Evolutionary conservation across 768 basidiomycete genomes (phyloP), one percentile per base, ranked within the genome.

Genomic region (Auriscalpium vulgare): DNA sequence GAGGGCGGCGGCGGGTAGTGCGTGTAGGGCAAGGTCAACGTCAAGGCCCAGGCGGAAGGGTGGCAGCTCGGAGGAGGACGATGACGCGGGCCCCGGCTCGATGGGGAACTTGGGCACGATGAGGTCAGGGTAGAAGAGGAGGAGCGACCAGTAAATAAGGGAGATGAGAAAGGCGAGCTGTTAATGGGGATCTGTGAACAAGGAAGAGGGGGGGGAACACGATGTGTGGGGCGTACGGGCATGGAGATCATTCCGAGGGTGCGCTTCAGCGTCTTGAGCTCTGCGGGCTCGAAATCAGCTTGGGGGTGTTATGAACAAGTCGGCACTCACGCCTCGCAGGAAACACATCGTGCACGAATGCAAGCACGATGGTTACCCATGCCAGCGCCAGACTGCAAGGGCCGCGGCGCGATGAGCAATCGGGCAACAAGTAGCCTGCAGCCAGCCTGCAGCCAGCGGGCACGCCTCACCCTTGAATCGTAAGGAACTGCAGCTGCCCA

Each of bases 401-500:
- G 13, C 36, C 29, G 21, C 9, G 34, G 19, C 19, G 10, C 13
- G 0, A 23, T 44, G 29, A 29, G 29, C 29, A 7, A 7, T 7
- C 29, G 29, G 5, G 29, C 29, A 29, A 29, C 29, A n/a, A 37
- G 19, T 10, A 56, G 34, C 40, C 11, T 19, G 29, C n/a, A 37
- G 11, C 37, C 13, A n/a, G n/a, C n/a, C n/a, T n/a, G n/a, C n/a
- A n/a, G n/a, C n/a, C 14, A 1, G 21, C 21, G 21, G 21, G 21
- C 21, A 37, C 37, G 8, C 64, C 77, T 17, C 58, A 84, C 88
- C 87, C 87, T 69, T 88, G 82, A 61, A 91, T 87, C 0, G 91
- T 93, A 53, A 92, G 71, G 64, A 80, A 92, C 66, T 85, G 85
- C 48, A 76, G 78, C 60, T 83, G 81, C 0, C 88, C 88, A 2